Base-by-base conservation (phyloP, 2,329 filamentous ascomycete species). In the Cercospora sp. region DNA sequence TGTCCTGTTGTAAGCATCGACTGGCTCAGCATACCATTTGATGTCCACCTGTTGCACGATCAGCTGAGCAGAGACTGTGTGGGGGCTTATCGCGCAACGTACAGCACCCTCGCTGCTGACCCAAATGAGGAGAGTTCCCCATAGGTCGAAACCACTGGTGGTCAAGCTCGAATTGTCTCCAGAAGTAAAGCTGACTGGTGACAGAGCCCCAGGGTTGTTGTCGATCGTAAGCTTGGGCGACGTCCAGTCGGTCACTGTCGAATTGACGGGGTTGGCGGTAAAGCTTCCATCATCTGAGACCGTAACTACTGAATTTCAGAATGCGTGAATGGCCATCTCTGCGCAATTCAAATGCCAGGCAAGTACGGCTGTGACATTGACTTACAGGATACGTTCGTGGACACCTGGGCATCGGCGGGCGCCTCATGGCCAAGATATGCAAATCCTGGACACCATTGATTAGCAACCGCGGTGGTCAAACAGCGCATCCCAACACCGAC, bases 351-450 rank as follows among this genome's bases (percentile, higher is more conserved):
- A 53, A 43, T 8, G 21, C 26, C 34, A 66, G 18, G 34, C 37
- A 37, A 66, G 32, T 37, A 49, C 18, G 12, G 55, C 40, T 61
- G 24, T 40, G 2, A 58, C 34, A 13, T 30, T 58, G 67, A 30
- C 69, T 71, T 71, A 70, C 71, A 66, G 57, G 70, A 71, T 6
- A 72, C 61, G 43, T 73, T 72, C 26, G 66, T 72, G 43, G 64
- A 57, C 21, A 69, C 62, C 7, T n/a, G 18, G 13, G 70, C 67
- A 43, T 70, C 55, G 10, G 65, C n/a, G 7, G 70, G 70, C 7
- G 58, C 43, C 57, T 58, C 51, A 34, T 60, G 53, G 3, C 71
- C 70, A 40, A 73, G 43, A 57, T 71, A 68, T 21, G 71, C 71
- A 30, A 45, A 24, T 1, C 71, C 69, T 73, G 60, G 16, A 34